These are phyloP conservation scores for Epichloe uncinata DNA, from an alignment of 2,329 filamentous ascomycete species.

Conservation along the genomic window DNA sequence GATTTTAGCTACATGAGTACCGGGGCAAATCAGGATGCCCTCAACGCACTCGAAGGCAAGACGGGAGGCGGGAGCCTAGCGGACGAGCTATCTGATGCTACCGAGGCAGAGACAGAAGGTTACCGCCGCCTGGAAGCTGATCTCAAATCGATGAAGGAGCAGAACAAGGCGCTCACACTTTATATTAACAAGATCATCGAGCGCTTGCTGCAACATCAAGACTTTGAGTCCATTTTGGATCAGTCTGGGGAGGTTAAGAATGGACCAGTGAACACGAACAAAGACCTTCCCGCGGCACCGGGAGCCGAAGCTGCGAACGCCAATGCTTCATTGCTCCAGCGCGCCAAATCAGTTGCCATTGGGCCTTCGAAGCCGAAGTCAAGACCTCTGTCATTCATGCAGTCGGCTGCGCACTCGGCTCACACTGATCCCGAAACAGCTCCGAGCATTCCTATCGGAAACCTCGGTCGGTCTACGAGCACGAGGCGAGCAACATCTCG, in stretches of 20 bases:
- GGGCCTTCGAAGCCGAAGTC: conserved; percentile 33
- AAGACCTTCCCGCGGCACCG: conserved; percentile 68
- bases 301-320: conserved; percentile 22
- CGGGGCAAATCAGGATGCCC: conserved; percentile 48
- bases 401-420: conserved; percentile 24
- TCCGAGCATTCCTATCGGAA: conserved; percentile 60
- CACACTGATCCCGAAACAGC: conserved; percentile 59
- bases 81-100: conserved; percentile 69
- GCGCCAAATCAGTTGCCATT: conserved; percentile 47
- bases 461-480: conserved; percentile 38
- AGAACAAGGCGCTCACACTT: conserved; percentile 92
- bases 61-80: conserved; percentile 50
- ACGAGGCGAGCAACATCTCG: conserved; percentile 33
- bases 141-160: conserved; percentile 67
- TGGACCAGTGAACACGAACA: conserved; percentile 45
- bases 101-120: conserved; percentile 45
- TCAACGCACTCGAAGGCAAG: conserved; percentile 49
- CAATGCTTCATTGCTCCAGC: conserved; percentile 38
- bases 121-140: conserved; percentile 65
- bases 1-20: conserved; percentile 59
- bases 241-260: conserved; percentile 48
- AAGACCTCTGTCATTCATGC: conserved; percentile 46
- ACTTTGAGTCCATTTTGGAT: conserved; percentile 88
- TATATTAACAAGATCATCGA: conserved; percentile 99
- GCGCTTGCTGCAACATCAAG: conserved; percentile 81